Conservation (phyloP, 768 basidiomycete species). For the Paxillus ammoniavirescens region DNA sequence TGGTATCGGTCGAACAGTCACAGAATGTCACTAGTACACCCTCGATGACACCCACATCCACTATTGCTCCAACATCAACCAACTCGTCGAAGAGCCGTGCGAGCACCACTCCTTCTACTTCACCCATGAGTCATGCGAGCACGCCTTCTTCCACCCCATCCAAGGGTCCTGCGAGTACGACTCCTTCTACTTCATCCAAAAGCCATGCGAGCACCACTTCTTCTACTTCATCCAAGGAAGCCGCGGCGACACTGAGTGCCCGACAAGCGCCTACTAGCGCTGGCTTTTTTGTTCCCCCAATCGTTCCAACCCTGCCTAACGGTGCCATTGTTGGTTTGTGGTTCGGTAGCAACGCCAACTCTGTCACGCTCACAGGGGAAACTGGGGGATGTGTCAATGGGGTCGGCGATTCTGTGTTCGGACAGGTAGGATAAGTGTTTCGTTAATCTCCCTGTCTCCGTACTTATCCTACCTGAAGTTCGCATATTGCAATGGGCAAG, state of each 20-base stretch:
- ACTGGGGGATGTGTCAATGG: constrained; percentile 25
- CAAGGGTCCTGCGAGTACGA: not conserved
- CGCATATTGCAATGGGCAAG: constrained; percentile 23
- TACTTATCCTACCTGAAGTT: constrained; percentile 11
- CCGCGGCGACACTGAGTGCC: not conserved
- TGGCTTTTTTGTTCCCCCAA: constrained; percentile 22
- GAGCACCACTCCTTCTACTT: no score
- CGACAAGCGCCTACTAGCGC: not conserved
- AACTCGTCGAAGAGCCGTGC: not conserved
- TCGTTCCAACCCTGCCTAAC: constrained; percentile 21
- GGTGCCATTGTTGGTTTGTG: constrained; percentile 25
- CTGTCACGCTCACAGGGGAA: constrained; percentile 20
- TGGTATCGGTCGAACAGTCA: constrained; percentile 15
- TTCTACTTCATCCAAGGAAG: not conserved
- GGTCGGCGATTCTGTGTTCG: constrained; percentile 19
- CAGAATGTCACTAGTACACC: not conserved
- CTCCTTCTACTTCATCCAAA: not conserved
- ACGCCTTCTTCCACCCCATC: no score
- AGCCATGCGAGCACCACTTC: not conserved
- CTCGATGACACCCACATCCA: not conserved
- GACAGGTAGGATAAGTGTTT: constrained; percentile 14
- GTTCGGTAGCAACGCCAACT: constrained; percentile 27
- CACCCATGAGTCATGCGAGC: no score
- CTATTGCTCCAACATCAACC: no score
- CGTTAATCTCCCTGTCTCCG: not conserved